Percentiles rank a stretch among this genome's conserved stretches.
Evolutionary conservation across 306 rosid species (phyloP).

Genomic region (Delonix regia): DNA sequence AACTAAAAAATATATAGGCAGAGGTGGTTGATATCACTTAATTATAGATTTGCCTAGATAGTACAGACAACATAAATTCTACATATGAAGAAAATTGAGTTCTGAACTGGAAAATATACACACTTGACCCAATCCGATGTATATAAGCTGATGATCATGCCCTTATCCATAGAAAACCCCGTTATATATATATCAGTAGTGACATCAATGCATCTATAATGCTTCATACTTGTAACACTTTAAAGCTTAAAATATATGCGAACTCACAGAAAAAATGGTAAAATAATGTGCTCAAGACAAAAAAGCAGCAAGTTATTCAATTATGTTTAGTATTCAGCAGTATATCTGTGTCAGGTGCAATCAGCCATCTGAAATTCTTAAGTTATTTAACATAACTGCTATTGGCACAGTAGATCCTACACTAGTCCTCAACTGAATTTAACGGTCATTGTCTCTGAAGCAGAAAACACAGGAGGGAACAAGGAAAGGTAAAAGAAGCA

Average conservation of each 20-base stretch:
- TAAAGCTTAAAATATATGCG: background rate
- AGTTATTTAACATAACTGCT: background rate
- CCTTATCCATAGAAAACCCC: background rate
- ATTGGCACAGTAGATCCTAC: background rate
- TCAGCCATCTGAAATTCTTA: too few species aligned
- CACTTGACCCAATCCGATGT: too few species aligned
- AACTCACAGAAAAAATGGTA: background rate
- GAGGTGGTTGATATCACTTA: background rate
- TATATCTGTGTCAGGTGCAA: too few species aligned
- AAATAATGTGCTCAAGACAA: too few species aligned
- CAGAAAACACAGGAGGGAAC: background rate
- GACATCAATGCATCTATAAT: background rate
- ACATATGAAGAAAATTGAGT: background rate
- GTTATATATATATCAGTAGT: background rate
- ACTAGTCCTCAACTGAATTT: background rate
- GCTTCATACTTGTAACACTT: too few species aligned
- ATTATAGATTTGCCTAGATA: background rate
- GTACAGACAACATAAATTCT: background rate
- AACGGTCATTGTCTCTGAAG: background rate
- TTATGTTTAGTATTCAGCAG: too few species aligned
- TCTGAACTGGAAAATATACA: background rate
- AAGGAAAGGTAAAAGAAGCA: background rate
- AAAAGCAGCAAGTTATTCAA: too few species aligned
- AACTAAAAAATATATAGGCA: background rate
- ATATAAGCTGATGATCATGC: background rate